These are phyloP conservation scores for Aspergillus sp. DNA, from an alignment of 2,329 filamentous ascomycete genomes.

Conservation along the genomic window DNA sequence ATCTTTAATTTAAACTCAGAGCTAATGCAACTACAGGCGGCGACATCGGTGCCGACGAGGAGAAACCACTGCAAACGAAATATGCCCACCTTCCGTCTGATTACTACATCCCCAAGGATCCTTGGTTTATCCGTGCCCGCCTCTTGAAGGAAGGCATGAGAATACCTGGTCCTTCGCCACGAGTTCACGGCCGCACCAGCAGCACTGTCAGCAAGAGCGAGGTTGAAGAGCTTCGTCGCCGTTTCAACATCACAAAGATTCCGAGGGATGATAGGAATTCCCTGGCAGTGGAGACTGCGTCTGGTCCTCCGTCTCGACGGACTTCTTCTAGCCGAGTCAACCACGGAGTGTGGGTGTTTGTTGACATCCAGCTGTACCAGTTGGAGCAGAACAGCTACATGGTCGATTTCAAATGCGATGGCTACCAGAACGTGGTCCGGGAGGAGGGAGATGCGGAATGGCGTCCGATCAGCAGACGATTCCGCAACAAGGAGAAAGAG, in stretches of 20 bases:
- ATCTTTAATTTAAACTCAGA: background rate
- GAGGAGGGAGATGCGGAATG: constrained; percentile 38
- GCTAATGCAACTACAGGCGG: background rate
- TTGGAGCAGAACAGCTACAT: constrained; percentile 90
- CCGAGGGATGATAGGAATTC: constrained; percentile 26
- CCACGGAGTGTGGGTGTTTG: constrained; percentile 80
- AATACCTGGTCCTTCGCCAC: constrained; percentile 36
- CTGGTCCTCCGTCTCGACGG: constrained; percentile 29
- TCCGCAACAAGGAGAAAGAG: constrained; percentile 75
- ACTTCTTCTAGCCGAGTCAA: constrained; percentile 38
- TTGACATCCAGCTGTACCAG: constrained; percentile 93
- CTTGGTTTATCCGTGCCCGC: constrained; percentile 88
- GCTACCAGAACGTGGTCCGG: constrained; percentile 81
- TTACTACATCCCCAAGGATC: constrained; percentile 84
- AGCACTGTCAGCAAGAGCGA: constrained; percentile 36
- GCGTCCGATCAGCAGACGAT: constrained; percentile 44
- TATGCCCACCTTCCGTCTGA: constrained; percentile 45
- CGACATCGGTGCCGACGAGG: constrained; percentile 29
- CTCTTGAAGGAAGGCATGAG: constrained; percentile 76
- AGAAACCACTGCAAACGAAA: constrained; percentile 36
- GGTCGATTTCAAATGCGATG: constrained; percentile 97
- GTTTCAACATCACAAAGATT: constrained; percentile 30
- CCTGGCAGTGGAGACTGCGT: constrained; percentile 13
- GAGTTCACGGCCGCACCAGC: constrained; percentile 15
- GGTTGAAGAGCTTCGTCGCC: constrained; percentile 35